phyloP scores from a whole-genome alignment of 345 rosid genomes.

The Aethionema arabicum region DNA sequence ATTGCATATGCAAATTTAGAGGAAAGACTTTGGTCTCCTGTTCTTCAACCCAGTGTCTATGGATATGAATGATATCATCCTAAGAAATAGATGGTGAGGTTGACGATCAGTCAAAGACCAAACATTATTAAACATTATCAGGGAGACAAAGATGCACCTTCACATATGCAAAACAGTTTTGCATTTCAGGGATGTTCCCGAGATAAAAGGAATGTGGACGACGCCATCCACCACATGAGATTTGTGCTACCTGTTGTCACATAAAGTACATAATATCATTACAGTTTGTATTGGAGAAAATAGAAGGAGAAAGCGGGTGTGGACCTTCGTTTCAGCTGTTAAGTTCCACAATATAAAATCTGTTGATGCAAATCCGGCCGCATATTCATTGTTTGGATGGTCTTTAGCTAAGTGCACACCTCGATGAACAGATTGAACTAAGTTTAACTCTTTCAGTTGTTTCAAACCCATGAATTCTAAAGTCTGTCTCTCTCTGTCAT shows the following conservation, averaged over 20 bases:
- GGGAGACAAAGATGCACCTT: constrained; percentile 55
- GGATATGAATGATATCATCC: constrained; percentile 87
- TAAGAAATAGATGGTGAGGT: constrained; percentile 32
- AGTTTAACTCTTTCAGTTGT: constrained; percentile 82
- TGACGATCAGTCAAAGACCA: constrained; percentile 23
- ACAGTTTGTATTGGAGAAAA: constrained; percentile 4
- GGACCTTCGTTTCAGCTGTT: constrained; percentile 71
- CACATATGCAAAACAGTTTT: constrained; percentile 81
- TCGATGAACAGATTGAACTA: constrained; percentile 61
- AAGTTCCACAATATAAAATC: constrained; percentile 88
- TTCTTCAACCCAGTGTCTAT: constrained; percentile 55
- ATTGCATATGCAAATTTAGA: constrained; percentile 70
- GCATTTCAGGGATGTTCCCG: constrained; percentile 70
- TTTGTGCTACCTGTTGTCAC: constrained; percentile 72
- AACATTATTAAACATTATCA: constrained; percentile 10
- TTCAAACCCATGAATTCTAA: constrained; percentile 90
- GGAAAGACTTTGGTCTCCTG: constrained; percentile 57
- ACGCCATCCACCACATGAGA: constrained; percentile 99
- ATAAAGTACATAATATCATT: constrained; percentile 33
- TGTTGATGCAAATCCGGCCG: constrained; percentile 85
- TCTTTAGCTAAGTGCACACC: constrained; percentile 38
- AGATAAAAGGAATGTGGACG: constrained; percentile 89
- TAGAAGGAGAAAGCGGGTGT: constrained; percentile 18
- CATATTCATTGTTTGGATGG: constrained; percentile 56
- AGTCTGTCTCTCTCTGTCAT: constrained; percentile 51